phyloP scores from a whole-genome alignment of 768 basidiomycete species.

The Suillus subalutaceus region DNA sequence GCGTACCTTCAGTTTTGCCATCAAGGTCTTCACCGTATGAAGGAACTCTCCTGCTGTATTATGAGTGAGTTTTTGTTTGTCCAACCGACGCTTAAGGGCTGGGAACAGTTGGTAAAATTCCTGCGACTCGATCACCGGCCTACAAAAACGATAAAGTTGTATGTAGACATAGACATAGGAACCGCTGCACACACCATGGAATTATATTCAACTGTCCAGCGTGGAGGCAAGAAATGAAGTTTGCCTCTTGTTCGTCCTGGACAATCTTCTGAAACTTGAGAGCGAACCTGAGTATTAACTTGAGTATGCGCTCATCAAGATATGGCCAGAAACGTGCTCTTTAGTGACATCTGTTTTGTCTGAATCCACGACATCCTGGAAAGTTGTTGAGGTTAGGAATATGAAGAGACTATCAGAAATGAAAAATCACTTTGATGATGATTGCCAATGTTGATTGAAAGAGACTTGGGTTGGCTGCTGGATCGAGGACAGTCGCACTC shows the following conservation, averaged over 20 bases:
- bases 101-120: conserved; percentile 63
- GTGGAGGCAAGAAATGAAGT: conserved; percentile 65
- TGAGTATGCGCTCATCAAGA: not conserved
- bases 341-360: conserved; percentile 59
- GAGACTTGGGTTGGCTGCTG: conserved; percentile 56
- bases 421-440: conserved; percentile 56
- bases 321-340: conserved; percentile 44
- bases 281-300: conserved; percentile 43
- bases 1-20: conserved; percentile 66
- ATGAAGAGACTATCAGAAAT: not conserved
- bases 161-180: too few relatives aligned
- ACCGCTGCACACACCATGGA: conserved; percentile 48
- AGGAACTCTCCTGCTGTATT: conserved; percentile 56
- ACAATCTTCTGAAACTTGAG: conserved; percentile 66
- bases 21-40: conserved; percentile 59
- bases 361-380: conserved; percentile 63
- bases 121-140: conserved; percentile 62
- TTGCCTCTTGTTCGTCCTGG: conserved; percentile 58
- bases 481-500: conserved; percentile 60
- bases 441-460: conserved; percentile 63
- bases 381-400: not conserved
- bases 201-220: conserved; percentile 57
- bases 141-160: not conserved
- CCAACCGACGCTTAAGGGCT: conserved; percentile 47
- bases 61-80: conserved; percentile 53